Conservation (phyloP, 768 basidiomycete species). For the Macrolepiota albuminosa region DNA sequence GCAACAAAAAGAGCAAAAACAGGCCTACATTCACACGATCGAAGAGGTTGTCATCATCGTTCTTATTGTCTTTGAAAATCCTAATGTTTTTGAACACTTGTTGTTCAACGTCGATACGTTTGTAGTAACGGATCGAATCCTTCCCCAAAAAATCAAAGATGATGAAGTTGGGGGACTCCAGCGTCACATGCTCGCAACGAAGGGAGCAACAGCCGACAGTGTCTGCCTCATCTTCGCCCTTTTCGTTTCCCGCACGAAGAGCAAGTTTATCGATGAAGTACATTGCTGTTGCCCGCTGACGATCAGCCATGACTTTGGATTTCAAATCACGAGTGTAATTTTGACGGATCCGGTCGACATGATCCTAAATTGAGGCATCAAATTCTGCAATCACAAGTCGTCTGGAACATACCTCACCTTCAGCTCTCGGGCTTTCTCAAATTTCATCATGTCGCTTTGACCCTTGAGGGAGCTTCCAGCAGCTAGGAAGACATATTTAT, state of each 20-base stretch:
- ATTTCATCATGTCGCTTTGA: conserved; percentile 96
- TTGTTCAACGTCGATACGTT: conserved; percentile 80
- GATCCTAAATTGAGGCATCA: conserved; percentile 46
- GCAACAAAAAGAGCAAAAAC: conserved; percentile 7
- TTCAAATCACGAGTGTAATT: conserved; percentile 85
- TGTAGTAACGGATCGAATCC: conserved; percentile 97
- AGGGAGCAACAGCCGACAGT: conserved; percentile 99
- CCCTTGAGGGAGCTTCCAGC: conserved; percentile 98
- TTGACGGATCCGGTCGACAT: conserved; percentile 86
- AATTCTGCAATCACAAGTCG: neutral
- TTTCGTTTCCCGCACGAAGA: conserved; percentile 98
- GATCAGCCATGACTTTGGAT: conserved; percentile 89
- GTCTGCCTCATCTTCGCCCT: conserved; percentile 98
- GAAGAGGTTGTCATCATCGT: conserved; percentile 83
- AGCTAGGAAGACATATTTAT: conserved; percentile 97
- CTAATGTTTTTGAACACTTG: conserved; percentile 98
- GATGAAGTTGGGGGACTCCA: conserved; percentile 82
- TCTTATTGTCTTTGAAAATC: conserved; percentile 93
- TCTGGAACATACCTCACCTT: conserved; percentile 52
- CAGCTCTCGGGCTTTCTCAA: conserved; percentile 95
- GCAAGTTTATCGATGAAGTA: conserved; percentile 98
- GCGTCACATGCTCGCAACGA: conserved; percentile 93
- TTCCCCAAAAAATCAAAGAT: conserved; percentile 98
- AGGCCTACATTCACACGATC: conserved; percentile 86
- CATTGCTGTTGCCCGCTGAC: conserved; percentile 98